Conservation (phyloP, 371 early-diverging fungal species). For the Rhizopus sp. region DNA sequence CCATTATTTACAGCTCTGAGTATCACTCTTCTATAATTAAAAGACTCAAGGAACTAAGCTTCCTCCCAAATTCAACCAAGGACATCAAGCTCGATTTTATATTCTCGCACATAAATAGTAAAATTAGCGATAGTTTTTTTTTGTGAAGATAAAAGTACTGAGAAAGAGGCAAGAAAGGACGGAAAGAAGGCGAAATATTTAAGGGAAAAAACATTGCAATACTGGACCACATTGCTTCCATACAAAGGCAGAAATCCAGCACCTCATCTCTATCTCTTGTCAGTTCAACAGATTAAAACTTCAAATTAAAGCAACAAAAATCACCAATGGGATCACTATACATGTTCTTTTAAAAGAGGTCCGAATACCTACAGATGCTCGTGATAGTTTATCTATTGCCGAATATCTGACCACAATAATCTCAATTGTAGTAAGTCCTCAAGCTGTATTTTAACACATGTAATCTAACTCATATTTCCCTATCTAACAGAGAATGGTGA, state of each 20-base stretch:
- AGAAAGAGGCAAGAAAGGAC: conserved; percentile 2
- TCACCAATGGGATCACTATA: conserved; percentile 2
- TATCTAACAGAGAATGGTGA: neutral
- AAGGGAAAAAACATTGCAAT: conserved; percentile 1
- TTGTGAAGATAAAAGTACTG: conserved; percentile 3
- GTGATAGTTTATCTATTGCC: neutral
- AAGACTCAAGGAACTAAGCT: neutral
- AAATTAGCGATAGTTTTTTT: conserved; percentile 1
- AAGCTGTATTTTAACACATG: neutral
- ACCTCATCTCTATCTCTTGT: conserved; percentile 4
- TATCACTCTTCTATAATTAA: neutral
- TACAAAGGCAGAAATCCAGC: conserved; percentile 2
- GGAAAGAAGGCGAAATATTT: conserved; percentile 2
- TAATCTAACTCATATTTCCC: neutral
- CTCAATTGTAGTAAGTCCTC: neutral
- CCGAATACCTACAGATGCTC: conserved; percentile 1
- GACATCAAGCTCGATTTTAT: neutral
- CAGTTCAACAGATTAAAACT: conserved; percentile 2
- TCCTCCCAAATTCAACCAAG: conserved; percentile 1
- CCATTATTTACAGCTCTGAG: neutral
- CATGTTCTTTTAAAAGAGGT: conserved; percentile 2
- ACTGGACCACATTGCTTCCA: conserved; percentile 2
- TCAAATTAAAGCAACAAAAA: conserved; percentile 1
- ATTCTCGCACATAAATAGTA: conserved; percentile 1
- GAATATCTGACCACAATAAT: conserved; percentile 2